Conservation (phyloP, 2,329 filamentous ascomycete genomes). For the Ascochyta clinopodiicola region DNA sequence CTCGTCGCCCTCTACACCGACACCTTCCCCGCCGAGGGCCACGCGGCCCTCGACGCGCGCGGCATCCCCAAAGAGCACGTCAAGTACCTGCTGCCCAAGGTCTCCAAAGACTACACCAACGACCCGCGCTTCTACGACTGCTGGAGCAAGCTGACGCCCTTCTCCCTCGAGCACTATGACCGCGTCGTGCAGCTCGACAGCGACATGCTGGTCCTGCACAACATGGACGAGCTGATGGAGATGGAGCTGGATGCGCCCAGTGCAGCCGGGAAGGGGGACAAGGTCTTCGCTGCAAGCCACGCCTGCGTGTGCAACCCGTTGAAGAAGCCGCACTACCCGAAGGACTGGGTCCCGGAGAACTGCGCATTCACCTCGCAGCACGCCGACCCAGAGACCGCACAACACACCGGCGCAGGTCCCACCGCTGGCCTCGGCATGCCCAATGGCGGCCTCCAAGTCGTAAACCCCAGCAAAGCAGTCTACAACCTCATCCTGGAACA, state of each 20-base stretch:
- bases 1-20: conserved; percentile 85
- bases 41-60: conserved; percentile 71
- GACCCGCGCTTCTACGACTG: conserved; percentile 89
- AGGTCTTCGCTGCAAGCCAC: conserved; percentile 82
- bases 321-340: conserved; percentile 78
- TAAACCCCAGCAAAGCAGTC: conserved; percentile 61
- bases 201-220: conserved; percentile 82
- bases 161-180: conserved; percentile 76
- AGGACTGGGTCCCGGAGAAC: conserved; percentile 69
- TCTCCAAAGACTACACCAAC: conserved; percentile 71
- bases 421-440: conserved; percentile 62
- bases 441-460: conserved; percentile 67
- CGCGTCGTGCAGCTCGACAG: conserved; percentile 84
- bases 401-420: conserved; percentile 58
- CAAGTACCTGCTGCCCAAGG: conserved; percentile 72
- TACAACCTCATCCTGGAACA: conserved; percentile 61
- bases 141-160: conserved; percentile 86
- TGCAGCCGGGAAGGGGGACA: conserved; percentile 60
- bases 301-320: conserved; percentile 88
- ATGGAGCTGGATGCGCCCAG: conserved; percentile 69
- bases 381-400: conserved; percentile 56
- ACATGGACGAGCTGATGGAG: conserved; percentile 96
- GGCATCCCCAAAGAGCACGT: conserved; percentile 74
- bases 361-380: conserved; percentile 69
- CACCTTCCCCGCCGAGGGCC: conserved; percentile 71